phyloP scores from a whole-genome alignment of 306 rosid species.

The Prunus mongolica region DNA sequence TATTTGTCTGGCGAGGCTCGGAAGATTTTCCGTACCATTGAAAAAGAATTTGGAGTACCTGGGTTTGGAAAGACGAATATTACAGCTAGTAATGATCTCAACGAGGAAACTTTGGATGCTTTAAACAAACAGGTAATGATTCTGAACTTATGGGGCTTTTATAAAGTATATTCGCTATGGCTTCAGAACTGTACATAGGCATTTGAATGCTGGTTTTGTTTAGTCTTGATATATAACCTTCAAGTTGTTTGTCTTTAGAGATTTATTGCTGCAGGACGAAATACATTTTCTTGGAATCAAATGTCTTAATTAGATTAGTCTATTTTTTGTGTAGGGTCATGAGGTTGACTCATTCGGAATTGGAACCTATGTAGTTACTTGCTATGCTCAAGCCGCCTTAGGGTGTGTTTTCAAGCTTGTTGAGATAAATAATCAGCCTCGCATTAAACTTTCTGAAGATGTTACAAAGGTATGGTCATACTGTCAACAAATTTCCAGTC shows the following conservation, averaged over 20 bases:
- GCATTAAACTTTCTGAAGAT: slow-evolving; percentile 98
- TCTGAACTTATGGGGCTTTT: slow-evolving; percentile 4
- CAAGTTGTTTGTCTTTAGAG: neutral
- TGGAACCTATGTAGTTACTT: slow-evolving; percentile 93
- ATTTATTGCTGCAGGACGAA: neutral
- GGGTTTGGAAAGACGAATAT: slow-evolving; percentile 61
- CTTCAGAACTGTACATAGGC: neutral
- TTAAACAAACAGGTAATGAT: slow-evolving; percentile 81
- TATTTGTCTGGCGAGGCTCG: slow-evolving; percentile 77
- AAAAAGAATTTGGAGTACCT: slow-evolving; percentile 63
- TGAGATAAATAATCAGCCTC: slow-evolving; percentile 92
- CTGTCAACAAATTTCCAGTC: slow-evolving; percentile 14
- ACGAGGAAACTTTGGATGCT: slow-evolving; percentile 96
- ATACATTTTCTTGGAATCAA: neutral
- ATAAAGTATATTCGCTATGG: neutral
- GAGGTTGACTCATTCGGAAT: slow-evolving; percentile 97
- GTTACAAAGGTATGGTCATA: slow-evolving; percentile 76
- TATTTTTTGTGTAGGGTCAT: slow-evolving; percentile 64
- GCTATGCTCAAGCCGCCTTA: slow-evolving; percentile 96
- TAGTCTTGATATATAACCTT: neutral
- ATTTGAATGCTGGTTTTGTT: neutral
- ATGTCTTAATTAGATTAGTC: slow-evolving; percentile 7
- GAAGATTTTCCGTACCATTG: slow-evolving; percentile 61
- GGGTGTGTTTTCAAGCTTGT: slow-evolving; percentile 99
- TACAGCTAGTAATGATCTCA: slow-evolving; percentile 95